Evolutionary conservation across 345 rosid genomes (phyloP), one percentile per base, ranked within the genome.

Genomic region (Cardiospermum halicacabum): DNA sequence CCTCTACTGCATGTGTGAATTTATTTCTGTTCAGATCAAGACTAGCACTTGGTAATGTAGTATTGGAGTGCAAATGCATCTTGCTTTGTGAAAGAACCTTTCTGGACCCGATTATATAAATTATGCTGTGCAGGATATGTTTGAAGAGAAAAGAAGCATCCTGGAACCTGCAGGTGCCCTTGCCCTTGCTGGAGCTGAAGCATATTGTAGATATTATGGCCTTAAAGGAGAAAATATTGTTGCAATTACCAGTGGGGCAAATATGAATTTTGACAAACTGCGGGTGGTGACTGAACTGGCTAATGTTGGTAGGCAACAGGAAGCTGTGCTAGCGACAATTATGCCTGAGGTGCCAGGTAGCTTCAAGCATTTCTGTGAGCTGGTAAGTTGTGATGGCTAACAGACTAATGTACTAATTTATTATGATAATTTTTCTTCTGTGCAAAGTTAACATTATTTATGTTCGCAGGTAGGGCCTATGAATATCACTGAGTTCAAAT

Each of bases 111-210:
- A 42, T 22, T 39, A 25, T 50, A 45, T 12, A 43, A 55, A 2
- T 69, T 56, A 47, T 69, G 70, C 3, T 75, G 39, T 79, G 56
- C 81, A 94, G 97, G 96, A 87, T 78, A 87, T 94, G 97, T 89
- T 85, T 77, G 99, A 91, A 84, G 97, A 94, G 88, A 87, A 89
- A 79, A 80, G 96, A 70, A 94, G 78, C 81, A 91, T 91, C 70
- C 66, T 94, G 58, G 97, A 94, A 77, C 97, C 99, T 67, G 99
- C 99, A 26, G 99, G 99, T 24, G 96, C 99, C 27, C 91, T 94
- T 66, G 82, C 99, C 8, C 86, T 94, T 72, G 99, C 97, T 53
- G 99, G 99, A 59, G 96, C 96, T 42, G 96, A 94, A 82, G 97
- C 97, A 69, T 94, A 94, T 70, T 94, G 97, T 78, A 89, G 84